phyloP scores from a whole-genome alignment of 805 yeast genomes.

The Yamadazyma kitorensis region DNA sequence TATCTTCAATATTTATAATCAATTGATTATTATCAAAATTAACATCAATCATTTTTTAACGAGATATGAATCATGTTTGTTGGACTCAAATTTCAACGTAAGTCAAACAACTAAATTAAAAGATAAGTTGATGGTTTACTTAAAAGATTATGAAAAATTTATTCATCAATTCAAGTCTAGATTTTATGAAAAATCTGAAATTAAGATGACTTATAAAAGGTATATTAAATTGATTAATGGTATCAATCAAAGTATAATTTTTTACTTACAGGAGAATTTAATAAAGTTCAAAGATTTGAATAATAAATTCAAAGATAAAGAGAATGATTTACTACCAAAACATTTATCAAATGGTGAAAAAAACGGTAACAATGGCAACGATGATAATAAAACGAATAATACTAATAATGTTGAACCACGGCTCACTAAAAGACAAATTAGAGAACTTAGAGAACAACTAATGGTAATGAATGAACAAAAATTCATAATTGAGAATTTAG shows the following conservation, averaged over 20 bases:
- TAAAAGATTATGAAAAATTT: constrained; percentile 32
- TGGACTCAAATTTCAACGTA: constrained; percentile 1
- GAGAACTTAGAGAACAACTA: constrained; percentile 64
- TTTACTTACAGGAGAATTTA: constrained; percentile 66
- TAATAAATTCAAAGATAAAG: constrained; percentile 30
- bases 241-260: constrained; percentile 53
- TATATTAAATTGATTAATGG: constrained; percentile 42
- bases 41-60: constrained; percentile 9
- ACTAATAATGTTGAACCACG: too few species aligned
- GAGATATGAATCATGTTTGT: constrained; percentile 5
- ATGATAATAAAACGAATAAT: neutral
- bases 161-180: constrained; percentile 20
- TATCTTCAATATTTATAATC: constrained; percentile 9
- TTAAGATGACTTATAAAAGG: constrained; percentile 12
- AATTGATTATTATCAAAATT: constrained; percentile 7
- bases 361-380: constrained; percentile 3
- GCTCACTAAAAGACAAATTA: constrained; percentile 50
- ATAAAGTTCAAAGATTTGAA: constrained; percentile 63
- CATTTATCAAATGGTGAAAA: constrained; percentile 11
- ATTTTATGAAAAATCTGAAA: constrained; percentile 16
- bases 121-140: constrained; percentile 11
- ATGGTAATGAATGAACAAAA: constrained; percentile 87
- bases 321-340: constrained; percentile 18
- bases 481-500: constrained; percentile 65
- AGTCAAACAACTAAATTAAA: constrained; percentile 9